Evolutionary conservation across 352 stramenopile species (phyloP).

Genomic region (Phytophthora brassicae): DNA sequence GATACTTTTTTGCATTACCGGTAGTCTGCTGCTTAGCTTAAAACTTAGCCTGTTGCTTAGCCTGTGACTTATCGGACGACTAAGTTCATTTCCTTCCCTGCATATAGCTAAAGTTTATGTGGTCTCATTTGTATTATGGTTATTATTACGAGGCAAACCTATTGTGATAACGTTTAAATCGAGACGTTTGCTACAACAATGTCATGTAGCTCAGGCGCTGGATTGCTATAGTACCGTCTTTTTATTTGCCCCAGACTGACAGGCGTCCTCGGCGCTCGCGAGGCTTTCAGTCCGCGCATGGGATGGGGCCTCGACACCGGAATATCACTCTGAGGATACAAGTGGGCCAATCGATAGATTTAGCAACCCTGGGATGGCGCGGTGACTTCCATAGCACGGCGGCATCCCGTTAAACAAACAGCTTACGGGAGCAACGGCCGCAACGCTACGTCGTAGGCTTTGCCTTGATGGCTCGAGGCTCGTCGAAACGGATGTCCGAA

Average conservation of each 20-base stretch:
- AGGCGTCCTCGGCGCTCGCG: no score
- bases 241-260: no score
- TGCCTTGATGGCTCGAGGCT: neutral
- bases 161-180: no score
- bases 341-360: neutral
- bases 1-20: neutral
- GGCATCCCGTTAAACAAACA: conserved; percentile 2
- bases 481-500: conserved; percentile 19
- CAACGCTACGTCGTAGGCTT: neutral
- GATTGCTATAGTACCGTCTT: no score
- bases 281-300: conserved; percentile 1
- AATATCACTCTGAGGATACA: neutral
- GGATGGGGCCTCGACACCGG: neutral
- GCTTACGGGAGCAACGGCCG: neutral
- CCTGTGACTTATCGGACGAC: no score
- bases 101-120: no score
- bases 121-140: no score
- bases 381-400: neutral
- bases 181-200: no score
- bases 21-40: no score
- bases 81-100: no score
- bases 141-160: no score
- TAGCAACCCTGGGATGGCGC: neutral
- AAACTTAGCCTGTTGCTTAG: no score
- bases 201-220: neutral